Evolutionary conservation across 2,329 filamentous ascomycete species (phyloP).

Genomic region (Penicillium sp.): DNA sequence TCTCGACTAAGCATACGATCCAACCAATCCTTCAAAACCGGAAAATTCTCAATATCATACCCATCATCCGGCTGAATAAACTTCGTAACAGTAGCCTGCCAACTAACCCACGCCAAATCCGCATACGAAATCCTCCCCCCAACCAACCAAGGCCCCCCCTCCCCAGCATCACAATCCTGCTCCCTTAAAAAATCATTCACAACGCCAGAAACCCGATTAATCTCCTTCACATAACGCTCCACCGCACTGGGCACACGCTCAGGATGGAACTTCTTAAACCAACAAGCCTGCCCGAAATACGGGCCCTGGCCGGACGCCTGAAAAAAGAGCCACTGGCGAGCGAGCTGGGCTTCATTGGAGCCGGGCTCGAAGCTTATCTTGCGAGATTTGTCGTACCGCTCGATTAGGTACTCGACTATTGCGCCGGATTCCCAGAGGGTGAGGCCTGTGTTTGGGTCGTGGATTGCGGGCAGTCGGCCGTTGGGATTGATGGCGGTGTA

Average conservation of each 20-base stretch:
- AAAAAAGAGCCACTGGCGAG: conserved; percentile 12
- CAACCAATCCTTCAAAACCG: neutral
- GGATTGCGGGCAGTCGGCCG: neutral
- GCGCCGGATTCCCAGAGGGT: neutral
- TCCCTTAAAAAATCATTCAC: neutral
- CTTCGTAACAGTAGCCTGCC: neutral
- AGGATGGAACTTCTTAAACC: conserved; percentile 36
- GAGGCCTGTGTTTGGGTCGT: neutral
- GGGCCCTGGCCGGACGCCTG: conserved; percentile 53
- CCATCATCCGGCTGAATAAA: neutral
- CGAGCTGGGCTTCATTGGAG: conserved; percentile 22
- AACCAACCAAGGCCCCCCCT: neutral
- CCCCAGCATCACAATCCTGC: neutral
- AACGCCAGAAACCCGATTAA: neutral
- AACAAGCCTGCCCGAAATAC: conserved; percentile 52
- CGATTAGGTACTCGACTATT: neutral
- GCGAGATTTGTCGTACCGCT: neutral
- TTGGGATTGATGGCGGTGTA: neutral
- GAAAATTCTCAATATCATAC: neutral
- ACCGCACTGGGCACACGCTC: neutral
- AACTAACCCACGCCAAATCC: neutral
- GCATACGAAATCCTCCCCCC: neutral
- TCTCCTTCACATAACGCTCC: neutral
- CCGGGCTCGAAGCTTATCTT: conserved; percentile 7
- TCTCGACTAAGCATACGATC: neutral